Evolutionary conservation across 2,329 filamentous ascomycete genomes (phyloP).

Genomic region (Leptosphaerulina australis): DNA sequence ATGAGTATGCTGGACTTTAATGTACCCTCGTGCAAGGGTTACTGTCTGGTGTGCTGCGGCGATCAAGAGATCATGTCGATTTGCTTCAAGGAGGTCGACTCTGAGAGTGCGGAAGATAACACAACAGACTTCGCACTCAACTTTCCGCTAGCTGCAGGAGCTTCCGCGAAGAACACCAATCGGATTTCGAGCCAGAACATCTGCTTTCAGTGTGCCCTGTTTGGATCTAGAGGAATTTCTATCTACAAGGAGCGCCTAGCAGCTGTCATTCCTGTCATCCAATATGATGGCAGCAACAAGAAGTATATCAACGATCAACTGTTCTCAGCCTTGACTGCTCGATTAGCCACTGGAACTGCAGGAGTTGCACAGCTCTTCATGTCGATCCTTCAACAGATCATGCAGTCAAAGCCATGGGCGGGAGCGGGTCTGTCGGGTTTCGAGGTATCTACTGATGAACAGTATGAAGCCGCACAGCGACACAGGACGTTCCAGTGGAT

Average conservation of each 20-base stretch:
- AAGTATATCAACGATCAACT: conserved; percentile 45
- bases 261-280: conserved; percentile 37
- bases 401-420: conserved; percentile 40
- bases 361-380: conserved; percentile 43
- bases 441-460: conserved; percentile 15
- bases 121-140: conserved; percentile 45
- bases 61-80: conserved; percentile 45
- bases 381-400: conserved; percentile 34
- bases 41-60: conserved; percentile 42
- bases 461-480: conserved; percentile 25
- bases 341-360: conserved; percentile 38
- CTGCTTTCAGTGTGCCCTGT: conserved; percentile 45
- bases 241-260: conserved; percentile 41
- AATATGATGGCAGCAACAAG: conserved; percentile 39
- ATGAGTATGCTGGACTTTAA: conserved; percentile 36
- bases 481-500: conserved; percentile 38
- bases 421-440: conserved; percentile 21
- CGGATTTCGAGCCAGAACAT: conserved; percentile 42
- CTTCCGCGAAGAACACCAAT: conserved; percentile 30
- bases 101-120: conserved; percentile 32
- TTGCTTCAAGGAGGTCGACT: conserved; percentile 35
- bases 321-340: conserved; percentile 39
- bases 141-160: conserved; percentile 42
- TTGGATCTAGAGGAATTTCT: conserved; percentile 28
- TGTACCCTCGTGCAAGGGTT: conserved; percentile 33